A percentile compares a stretch with the other conserved stretches of the same genome.
Conservation (phyloP, 306 rosid species). For the Astragalus membranaceus region DNA sequence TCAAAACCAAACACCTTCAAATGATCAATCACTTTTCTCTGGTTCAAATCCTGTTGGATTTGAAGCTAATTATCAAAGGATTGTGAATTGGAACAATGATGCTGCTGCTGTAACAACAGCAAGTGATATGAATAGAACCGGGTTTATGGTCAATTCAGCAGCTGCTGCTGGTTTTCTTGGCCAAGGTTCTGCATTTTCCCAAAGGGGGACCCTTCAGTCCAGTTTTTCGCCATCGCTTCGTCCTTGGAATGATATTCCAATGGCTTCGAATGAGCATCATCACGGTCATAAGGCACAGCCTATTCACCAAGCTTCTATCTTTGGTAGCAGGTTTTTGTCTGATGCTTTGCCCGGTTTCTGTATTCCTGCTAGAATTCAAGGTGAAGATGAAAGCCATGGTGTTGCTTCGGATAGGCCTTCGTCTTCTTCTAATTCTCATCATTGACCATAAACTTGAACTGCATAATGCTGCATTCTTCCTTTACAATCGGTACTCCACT, state of each 20-base stretch:
- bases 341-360: constrained; percentile 49
- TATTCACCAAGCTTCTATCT: constrained; percentile 50
- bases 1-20: constrained; percentile 23
- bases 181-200: constrained; percentile 44
- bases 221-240: constrained; percentile 59
- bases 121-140: constrained; percentile 29
- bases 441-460: constrained; percentile 25
- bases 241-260: constrained; percentile 57
- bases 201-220: constrained; percentile 99
- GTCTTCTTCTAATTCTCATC: constrained; percentile 61
- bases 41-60: constrained; percentile 36
- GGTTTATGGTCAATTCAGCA: constrained; percentile 34
- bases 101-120: background rate
- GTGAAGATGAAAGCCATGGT: constrained; percentile 40
- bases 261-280: constrained; percentile 34
- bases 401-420: constrained; percentile 47
- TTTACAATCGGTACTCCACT: constrained; percentile 30
- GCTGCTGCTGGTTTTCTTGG: constrained; percentile 35
- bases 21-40: constrained; percentile 36
- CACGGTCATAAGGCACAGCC: constrained; percentile 33
- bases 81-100: constrained; percentile 49
- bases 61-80: constrained; percentile 46
- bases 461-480: constrained; percentile 2
- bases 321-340: constrained; percentile 51
- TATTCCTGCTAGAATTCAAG: constrained; percentile 56